These are phyloP conservation scores for Rhazya stricta DNA, from an alignment of 257 asterid genomes.

Conservation along the genomic window DNA sequence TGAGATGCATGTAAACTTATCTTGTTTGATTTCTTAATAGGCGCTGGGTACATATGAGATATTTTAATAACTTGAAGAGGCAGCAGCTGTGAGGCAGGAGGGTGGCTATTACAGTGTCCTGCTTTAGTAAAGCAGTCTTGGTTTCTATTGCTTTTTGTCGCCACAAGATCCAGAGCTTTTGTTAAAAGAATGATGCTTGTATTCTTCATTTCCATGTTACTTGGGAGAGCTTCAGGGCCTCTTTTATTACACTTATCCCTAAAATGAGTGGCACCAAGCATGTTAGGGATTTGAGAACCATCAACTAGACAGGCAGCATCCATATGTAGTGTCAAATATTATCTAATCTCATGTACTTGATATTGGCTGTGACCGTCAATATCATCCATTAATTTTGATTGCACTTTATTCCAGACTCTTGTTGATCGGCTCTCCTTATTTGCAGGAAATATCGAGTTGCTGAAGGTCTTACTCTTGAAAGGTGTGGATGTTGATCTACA, in stretches of 20 bases:
- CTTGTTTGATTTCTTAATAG: not conserved
- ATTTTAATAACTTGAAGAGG: not conserved
- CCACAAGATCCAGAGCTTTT: not conserved
- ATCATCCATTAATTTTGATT: not conserved
- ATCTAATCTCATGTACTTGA: not conserved
- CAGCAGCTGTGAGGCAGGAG: not conserved
- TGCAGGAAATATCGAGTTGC: slow-evolving; percentile 74
- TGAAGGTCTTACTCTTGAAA: slow-evolving; percentile 56
- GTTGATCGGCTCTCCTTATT: slow-evolving; percentile 12
- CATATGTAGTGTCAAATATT: not conserved
- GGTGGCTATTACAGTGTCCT: not conserved
- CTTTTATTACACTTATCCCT: not conserved
- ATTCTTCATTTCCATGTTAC: not conserved
- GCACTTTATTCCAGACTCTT: not conserved
- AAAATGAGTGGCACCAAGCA: not conserved
- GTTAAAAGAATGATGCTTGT: not conserved
- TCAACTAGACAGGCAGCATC: not conserved
- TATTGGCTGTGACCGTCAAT: not conserved
- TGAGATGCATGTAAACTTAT: not conserved
- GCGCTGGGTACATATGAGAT: not conserved
- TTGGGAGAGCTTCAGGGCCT: not conserved
- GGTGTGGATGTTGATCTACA: slow-evolving; percentile 64
- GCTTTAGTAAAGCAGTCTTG: not conserved
- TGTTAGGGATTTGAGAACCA: not conserved
- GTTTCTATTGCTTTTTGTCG: not conserved